Percentiles rank a stretch among this genome's conserved stretches.
Conservation (phyloP, 208 protist species). For the Crithidia expoeki region DNA sequence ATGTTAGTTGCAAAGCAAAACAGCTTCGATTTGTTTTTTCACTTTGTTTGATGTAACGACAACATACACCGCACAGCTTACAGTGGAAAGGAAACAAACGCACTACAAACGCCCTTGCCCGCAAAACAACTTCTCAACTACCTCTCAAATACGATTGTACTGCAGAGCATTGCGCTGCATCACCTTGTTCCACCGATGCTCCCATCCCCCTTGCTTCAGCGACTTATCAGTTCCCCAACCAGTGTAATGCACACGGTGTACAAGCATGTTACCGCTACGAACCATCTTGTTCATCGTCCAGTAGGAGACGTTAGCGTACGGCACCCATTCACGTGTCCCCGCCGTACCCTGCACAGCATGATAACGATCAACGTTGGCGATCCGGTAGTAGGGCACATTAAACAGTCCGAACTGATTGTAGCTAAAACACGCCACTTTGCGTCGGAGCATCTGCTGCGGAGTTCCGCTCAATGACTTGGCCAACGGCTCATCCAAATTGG, state of each 20-base stretch:
- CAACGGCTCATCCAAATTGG: constrained; percentile 79
- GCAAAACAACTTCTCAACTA: not conserved
- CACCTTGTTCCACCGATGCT: constrained; percentile 92
- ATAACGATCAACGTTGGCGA: constrained; percentile 88
- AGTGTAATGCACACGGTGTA: constrained; percentile 88
- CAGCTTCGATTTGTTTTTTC: not conserved
- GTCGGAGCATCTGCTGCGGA: constrained; percentile 82
- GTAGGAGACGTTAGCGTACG: constrained; percentile 87
- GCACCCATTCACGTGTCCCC: constrained; percentile 90
- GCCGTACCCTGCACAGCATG: constrained; percentile 77
- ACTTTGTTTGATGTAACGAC: constrained; percentile 2
- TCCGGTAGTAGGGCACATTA: constrained; percentile 77
- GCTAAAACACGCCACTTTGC: constrained; percentile 86
- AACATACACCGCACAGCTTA: not conserved
- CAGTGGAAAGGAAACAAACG: not conserved
- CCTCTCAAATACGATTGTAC: constrained; percentile 77
- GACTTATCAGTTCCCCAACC: constrained; percentile 84
- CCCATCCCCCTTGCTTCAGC: constrained; percentile 86
- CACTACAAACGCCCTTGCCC: not conserved
- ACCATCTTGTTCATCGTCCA: constrained; percentile 94
- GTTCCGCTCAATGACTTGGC: constrained; percentile 72
- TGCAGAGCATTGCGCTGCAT: constrained; percentile 89
- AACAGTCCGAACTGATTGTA: constrained; percentile 93
- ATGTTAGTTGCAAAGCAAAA: no score
- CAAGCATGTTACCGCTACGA: constrained; percentile 81